Conservation (phyloP, 768 basidiomycete genomes). For the Leccinum barrowsii region DNA sequence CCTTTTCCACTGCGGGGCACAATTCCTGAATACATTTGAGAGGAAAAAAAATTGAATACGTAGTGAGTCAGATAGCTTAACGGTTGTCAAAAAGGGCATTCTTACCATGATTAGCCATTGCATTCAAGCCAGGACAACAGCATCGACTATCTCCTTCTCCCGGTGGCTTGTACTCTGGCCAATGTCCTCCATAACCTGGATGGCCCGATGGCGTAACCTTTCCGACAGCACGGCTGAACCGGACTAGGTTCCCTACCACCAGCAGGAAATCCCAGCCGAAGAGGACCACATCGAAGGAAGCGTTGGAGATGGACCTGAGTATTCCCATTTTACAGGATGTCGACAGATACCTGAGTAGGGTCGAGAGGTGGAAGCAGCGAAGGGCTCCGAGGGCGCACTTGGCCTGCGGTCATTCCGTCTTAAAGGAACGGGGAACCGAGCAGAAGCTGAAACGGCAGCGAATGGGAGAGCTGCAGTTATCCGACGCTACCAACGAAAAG, state of each 20-base stretch:
- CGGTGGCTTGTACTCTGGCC: conserved; percentile 65
- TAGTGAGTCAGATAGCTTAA: neutral
- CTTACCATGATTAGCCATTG: conserved; percentile 79
- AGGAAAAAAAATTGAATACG: neutral
- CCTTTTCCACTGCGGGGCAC: conserved; percentile 61
- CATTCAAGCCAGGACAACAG: conserved; percentile 71
- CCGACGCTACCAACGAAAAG: no score
- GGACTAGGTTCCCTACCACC: conserved; percentile 12
- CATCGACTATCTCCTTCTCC: conserved; percentile 61
- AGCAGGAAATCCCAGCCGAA: conserved; percentile 12
- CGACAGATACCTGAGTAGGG: neutral
- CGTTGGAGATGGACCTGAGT: conserved; percentile 8
- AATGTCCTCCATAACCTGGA: conserved; percentile 54
- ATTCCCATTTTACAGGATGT: conserved; percentile 4
- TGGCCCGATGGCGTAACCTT: conserved; percentile 50
- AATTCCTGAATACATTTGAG: conserved; percentile 27
- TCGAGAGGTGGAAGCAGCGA: neutral
- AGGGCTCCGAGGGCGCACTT: neutral
- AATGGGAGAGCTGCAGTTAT: no score
- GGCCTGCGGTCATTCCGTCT: neutral
- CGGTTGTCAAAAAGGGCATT: conserved; percentile 41
- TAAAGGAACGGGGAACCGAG: conserved; percentile 1
- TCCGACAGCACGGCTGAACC: conserved; percentile 38
- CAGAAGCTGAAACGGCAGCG: neutral
- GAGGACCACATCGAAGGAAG: neutral